Percentiles rank a stretch among this genome's conserved stretches.
Conservation (phyloP, 805 yeast genomes). For the Starmerella stellata region DNA sequence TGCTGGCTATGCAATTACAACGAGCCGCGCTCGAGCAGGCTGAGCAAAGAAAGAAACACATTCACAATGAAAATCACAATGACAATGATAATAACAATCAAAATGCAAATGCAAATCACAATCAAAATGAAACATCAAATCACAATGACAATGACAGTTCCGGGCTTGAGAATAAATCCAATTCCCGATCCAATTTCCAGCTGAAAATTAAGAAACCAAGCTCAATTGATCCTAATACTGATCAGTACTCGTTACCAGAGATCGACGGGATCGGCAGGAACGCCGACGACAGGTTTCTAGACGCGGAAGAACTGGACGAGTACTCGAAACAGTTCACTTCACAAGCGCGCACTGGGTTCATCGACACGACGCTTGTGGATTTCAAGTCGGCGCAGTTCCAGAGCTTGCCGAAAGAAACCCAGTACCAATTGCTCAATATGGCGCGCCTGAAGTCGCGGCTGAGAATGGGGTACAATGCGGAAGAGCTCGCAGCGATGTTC, state of each 20-base stretch:
- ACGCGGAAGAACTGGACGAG: conserved; percentile 52
- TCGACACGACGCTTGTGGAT: conserved; percentile 38
- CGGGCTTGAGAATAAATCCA: too few relatives aligned
- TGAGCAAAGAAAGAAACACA: neutral
- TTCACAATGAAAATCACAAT: neutral
- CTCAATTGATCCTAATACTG: conserved; percentile 40
- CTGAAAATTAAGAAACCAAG: too few relatives aligned
- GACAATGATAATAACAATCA: too few relatives aligned
- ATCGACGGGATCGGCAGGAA: conserved; percentile 29
- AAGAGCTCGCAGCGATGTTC: conserved; percentile 65
- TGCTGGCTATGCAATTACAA: conserved; percentile 66
- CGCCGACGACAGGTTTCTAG: conserved; percentile 54
- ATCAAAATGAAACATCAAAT: neutral
- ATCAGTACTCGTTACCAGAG: conserved; percentile 74
- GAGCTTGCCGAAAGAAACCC: conserved; percentile 63
- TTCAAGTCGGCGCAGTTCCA: conserved; percentile 67
- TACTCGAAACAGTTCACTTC: conserved; percentile 37
- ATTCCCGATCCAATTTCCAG: too few relatives aligned
- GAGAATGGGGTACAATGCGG: conserved; percentile 86
- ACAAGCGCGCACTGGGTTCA: conserved; percentile 31
- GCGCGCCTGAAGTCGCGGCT: conserved; percentile 68
- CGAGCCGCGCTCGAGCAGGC: conserved; percentile 27
- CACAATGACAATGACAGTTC: neutral
- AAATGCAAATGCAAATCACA: too few relatives aligned
- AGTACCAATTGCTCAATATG: conserved; percentile 71